Evolutionary conservation across 2,329 filamentous ascomycete species (phyloP).

Genomic region (Rosellinia necatrix): DNA sequence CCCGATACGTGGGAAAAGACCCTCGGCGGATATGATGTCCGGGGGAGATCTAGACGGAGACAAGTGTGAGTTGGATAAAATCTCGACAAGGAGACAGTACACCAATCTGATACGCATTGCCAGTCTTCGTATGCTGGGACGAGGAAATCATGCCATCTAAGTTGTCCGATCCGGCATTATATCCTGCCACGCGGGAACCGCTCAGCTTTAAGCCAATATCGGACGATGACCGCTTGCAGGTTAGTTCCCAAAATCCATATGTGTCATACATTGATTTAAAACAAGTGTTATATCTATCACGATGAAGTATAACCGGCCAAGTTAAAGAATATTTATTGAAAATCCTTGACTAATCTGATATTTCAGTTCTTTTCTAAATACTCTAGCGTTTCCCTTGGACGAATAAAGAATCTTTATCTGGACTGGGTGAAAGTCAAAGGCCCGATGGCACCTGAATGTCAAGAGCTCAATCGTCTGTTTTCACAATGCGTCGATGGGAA

Average conservation of each 20-base stretch:
- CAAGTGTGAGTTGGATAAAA: neutral
- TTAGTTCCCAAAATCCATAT: neutral
- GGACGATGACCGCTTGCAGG: slow-evolving; percentile 12
- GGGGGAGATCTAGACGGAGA: slow-evolving; percentile 19
- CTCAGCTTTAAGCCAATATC: slow-evolving; percentile 12
- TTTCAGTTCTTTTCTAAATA: slow-evolving; percentile 13
- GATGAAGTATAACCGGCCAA: no score
- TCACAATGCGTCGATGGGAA: slow-evolving; percentile 19
- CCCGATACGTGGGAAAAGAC: slow-evolving; percentile 10
- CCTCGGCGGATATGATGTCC: slow-evolving; percentile 21
- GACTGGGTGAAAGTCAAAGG: slow-evolving; percentile 16
- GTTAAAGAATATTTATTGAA: neutral
- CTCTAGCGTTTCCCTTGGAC: slow-evolving; percentile 7
- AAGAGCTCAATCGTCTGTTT: slow-evolving; percentile 15
- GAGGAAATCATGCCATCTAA: slow-evolving; percentile 20
- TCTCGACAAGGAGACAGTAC: neutral
- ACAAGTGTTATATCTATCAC: no score
- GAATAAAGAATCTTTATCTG: slow-evolving; percentile 14
- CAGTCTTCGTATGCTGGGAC: slow-evolving; percentile 20
- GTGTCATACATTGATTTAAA: neutral
- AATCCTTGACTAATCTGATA: neutral
- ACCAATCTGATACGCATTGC: neutral
- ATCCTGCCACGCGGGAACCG: slow-evolving; percentile 9
- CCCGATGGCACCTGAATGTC: slow-evolving; percentile 16
- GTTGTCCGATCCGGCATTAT: slow-evolving; percentile 7